These are phyloP conservation scores for Thuja plicata DNA, from an alignment of 83 land plant species.

Conservation along the genomic window DNA sequence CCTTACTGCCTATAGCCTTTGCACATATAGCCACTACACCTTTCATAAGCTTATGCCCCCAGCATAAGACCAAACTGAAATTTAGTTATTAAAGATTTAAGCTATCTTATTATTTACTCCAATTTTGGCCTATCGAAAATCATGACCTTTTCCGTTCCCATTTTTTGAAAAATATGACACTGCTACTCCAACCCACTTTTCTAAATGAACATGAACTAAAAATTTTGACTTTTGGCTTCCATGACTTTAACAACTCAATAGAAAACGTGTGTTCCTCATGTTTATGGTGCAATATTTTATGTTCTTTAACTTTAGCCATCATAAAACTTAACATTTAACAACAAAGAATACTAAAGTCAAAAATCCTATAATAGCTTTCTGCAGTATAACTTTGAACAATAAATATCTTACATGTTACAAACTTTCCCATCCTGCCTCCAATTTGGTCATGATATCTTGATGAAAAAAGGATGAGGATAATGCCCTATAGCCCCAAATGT, in stretches of 20 bases:
- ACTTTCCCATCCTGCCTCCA: conserved; percentile 91
- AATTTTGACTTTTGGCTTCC: background rate
- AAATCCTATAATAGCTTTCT: background rate
- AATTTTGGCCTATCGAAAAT: background rate
- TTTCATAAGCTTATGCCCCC: no score
- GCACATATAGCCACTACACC: no score
- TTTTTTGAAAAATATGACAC: background rate
- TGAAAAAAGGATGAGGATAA: conserved; percentile 71
- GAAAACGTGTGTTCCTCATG: background rate
- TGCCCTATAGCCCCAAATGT: conserved; percentile 69
- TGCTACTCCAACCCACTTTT: background rate
- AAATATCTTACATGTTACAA: conserved; percentile 13
- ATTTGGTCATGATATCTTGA: conserved; percentile 79
- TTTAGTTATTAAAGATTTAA: no score
- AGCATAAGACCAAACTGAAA: no score
- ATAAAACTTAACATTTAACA: background rate
- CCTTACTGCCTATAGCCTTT: no score
- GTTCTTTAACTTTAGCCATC: background rate
- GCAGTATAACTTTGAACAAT: conserved; percentile 2
- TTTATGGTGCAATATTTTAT: background rate
- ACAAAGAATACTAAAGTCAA: background rate
- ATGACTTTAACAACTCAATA: background rate
- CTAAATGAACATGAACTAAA: background rate
- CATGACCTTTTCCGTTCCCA: background rate
- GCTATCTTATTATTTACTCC: no score